Evolutionary conservation across 148 eudicot species (phyloP).

Genomic region (Chenopodium berlandieri): DNA sequence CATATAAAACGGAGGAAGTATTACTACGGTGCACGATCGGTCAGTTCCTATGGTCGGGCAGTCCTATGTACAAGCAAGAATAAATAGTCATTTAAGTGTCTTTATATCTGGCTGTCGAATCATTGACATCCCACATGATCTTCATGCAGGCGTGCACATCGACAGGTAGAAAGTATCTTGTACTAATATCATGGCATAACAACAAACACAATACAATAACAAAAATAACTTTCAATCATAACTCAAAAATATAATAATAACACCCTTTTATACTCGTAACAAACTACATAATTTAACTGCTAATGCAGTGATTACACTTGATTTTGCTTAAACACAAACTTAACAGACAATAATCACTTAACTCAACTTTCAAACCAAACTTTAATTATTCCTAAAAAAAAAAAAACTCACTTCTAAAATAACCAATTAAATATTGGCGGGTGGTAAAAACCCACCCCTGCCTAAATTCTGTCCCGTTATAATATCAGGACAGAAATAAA

Average conservation of each 20-base stretch:
- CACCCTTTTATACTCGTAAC: background rate
- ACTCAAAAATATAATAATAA: background rate
- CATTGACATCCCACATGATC: slow-evolving; percentile 7
- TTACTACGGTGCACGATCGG: too few relatives aligned
- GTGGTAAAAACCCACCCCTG: slow-evolving; percentile 32
- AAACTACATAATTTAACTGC: slow-evolving; percentile 22
- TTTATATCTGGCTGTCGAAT: slow-evolving; percentile 5
- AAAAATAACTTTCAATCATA: background rate
- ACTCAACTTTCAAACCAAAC: slow-evolving; percentile 4
- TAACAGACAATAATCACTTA: slow-evolving; percentile 19
- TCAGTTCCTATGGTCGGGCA: too few relatives aligned
- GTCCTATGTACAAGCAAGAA: too few relatives aligned
- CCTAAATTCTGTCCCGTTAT: slow-evolving; percentile 26
- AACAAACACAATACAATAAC: background rate
- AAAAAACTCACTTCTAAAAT: background rate
- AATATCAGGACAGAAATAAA: slow-evolving; percentile 24
- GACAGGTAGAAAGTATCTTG: background rate
- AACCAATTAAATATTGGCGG: slow-evolving; percentile 11
- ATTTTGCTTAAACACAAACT: slow-evolving; percentile 12
- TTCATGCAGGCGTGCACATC: slow-evolving; percentile 14
- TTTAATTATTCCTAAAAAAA: background rate
- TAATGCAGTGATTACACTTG: slow-evolving; percentile 29
- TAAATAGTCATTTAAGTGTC: background rate
- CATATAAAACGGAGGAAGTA: too few relatives aligned
- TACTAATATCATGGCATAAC: background rate